Evolutionary conservation across 495 filamentous ascomycete species (phyloP).

Genomic region (Penicillium taxi): DNA sequence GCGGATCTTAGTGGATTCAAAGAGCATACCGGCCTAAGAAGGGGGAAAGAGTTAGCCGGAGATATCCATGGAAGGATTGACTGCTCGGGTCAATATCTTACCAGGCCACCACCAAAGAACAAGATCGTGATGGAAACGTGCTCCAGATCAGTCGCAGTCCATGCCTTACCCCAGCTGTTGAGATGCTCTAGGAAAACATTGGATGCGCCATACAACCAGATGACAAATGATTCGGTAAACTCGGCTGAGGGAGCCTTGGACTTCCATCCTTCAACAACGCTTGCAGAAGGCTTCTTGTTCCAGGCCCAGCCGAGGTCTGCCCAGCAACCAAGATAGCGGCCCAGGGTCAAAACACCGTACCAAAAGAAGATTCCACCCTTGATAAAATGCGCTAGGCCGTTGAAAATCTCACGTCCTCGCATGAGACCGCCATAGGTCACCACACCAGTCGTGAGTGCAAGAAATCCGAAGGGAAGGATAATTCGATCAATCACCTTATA

Average conservation of each 20-base stretch:
- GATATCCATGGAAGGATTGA: not conserved
- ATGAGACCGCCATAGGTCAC: conserved; percentile 66
- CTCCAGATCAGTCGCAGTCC: conserved; percentile 76
- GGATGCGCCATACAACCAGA: conserved; percentile 79
- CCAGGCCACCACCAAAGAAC: conserved; percentile 91
- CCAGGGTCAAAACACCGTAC: conserved; percentile 82
- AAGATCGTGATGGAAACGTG: conserved; percentile 88
- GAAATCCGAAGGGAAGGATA: conserved; percentile 57
- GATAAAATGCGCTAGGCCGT: conserved; percentile 85
- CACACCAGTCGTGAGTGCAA: conserved; percentile 53
- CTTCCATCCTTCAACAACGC: conserved; percentile 49
- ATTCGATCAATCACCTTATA: conserved; percentile 55
- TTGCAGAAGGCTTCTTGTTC: conserved; percentile 69
- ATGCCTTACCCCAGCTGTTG: conserved; percentile 56
- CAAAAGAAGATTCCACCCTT: conserved; percentile 96
- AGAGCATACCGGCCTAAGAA: conserved; percentile 74
- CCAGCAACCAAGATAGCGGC: conserved; percentile 86
- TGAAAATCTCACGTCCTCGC: conserved; percentile 59
- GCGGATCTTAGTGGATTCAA: conserved; percentile 69
- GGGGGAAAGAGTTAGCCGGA: not conserved
- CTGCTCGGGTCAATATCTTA: conserved; percentile 31
- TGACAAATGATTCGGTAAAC: conserved; percentile 79
- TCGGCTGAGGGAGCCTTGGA: conserved; percentile 70
- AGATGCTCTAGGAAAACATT: conserved; percentile 95
- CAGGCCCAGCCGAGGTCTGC: conserved; percentile 92